These are phyloP conservation scores for Trichoderma asperelloides DNA, from an alignment of 495 filamentous ascomycete genomes.

Conservation along the genomic window DNA sequence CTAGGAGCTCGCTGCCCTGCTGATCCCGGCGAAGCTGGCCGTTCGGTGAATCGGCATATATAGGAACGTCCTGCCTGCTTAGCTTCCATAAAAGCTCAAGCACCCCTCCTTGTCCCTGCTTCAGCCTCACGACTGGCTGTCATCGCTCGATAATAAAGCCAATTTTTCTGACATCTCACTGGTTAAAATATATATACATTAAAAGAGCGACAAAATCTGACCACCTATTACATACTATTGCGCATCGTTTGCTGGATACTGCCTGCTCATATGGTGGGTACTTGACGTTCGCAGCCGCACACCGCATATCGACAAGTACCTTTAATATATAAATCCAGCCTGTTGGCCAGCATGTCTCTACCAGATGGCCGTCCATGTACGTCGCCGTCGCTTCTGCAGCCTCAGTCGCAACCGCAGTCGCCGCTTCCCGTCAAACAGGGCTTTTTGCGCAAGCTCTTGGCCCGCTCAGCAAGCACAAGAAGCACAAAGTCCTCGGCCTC, in stretches of 20 bases:
- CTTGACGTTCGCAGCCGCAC: not conserved
- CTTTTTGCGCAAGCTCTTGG: constrained; percentile 1
- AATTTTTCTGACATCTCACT: not conserved
- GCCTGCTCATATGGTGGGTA: not conserved
- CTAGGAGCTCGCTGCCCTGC: too few relatives aligned
- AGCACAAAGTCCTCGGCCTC: not conserved
- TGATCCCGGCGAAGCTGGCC: not conserved
- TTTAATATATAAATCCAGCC: not conserved
- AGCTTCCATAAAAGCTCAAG: not conserved
- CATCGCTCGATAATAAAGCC: not conserved
- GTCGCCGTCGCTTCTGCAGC: not conserved
- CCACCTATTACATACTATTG: not conserved
- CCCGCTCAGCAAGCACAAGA: not conserved
- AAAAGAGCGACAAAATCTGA: not conserved
- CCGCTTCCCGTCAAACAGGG: not conserved
- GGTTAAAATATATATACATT: not conserved
- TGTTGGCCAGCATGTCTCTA: not conserved
- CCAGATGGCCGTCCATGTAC: not conserved
- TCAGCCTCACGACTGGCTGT: constrained; percentile 4
- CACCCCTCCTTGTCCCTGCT: not conserved
- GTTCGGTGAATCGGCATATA: not conserved
- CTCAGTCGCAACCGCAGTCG: not conserved
- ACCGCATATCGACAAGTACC: not conserved
- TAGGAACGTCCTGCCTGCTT: not conserved
- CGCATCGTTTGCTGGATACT: not conserved